A percentile compares a stretch with the other conserved stretches of the same genome.
Evolutionary conservation across 2,329 filamentous ascomycete species (phyloP).

Genomic region (Diaporthe amygdali): DNA sequence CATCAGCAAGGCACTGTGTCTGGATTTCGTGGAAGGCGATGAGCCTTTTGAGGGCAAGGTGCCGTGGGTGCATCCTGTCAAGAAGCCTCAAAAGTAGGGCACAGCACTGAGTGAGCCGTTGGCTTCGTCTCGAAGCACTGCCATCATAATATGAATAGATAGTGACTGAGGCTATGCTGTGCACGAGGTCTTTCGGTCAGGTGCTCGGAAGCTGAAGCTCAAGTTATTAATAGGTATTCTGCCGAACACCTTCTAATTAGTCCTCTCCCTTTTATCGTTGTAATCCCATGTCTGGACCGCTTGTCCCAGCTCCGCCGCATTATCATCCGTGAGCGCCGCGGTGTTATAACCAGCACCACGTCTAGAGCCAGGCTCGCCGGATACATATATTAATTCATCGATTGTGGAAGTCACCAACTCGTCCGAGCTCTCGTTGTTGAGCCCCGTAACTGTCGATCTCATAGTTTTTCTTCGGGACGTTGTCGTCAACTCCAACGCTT

Average conservation of each 20-base stretch:
- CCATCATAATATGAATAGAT: not conserved
- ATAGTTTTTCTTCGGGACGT: not conserved
- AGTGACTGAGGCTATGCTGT: not conserved
- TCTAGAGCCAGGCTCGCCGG: not conserved
- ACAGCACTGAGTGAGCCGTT: too few relatives aligned
- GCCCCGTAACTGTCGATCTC: not conserved
- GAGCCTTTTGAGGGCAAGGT: slow-evolving; percentile 27
- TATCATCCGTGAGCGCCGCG: not conserved
- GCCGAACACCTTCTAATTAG: not conserved
- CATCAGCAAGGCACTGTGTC: slow-evolving; percentile 24
- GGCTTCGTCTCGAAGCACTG: not conserved
- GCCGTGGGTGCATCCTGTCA: slow-evolving; percentile 20
- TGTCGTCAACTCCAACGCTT: not conserved
- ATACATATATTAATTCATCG: not conserved
- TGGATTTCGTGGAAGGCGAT: slow-evolving; percentile 28
- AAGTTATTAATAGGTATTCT: not conserved
- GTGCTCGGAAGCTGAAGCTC: not conserved
- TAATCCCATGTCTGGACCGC: not conserved
- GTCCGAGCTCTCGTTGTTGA: not conserved
- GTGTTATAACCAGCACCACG: not conserved
- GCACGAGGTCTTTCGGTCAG: not conserved
- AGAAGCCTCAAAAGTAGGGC: not conserved
- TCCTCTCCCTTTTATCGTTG: not conserved
- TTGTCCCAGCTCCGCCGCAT: not conserved
- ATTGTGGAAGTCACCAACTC: not conserved